Conservation (phyloP, 805 yeast species). For the Wickerhamiella siamensis region DNA sequence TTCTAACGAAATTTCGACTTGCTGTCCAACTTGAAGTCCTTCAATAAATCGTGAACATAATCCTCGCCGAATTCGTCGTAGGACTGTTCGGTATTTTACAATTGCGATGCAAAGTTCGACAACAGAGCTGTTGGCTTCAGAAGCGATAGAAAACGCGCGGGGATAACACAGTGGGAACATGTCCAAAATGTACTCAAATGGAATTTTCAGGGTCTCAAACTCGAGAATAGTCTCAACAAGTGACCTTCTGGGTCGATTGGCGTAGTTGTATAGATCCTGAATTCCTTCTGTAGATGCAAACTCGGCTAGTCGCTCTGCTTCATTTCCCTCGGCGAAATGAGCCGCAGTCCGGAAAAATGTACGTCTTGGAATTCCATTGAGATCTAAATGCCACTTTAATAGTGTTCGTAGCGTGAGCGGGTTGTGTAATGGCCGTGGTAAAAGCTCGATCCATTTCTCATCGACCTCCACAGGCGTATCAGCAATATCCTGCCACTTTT, state of each 20-base stretch:
- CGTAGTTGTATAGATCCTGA: slow-evolving; percentile 77
- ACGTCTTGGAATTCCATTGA: slow-evolving; percentile 68
- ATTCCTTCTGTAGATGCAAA: slow-evolving; percentile 57
- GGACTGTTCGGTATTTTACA: slow-evolving; percentile 73
- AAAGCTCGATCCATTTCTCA: slow-evolving; percentile 22
- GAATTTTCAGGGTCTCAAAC: slow-evolving; percentile 61
- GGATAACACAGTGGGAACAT: slow-evolving; percentile 68
- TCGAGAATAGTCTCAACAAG: slow-evolving; percentile 72
- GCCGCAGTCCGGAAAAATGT: slow-evolving; percentile 61
- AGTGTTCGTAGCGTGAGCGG: slow-evolving; percentile 58
- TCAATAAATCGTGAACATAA: slow-evolving; percentile 69
- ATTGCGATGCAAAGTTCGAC: slow-evolving; percentile 68
- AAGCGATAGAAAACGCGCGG: slow-evolving; percentile 73
- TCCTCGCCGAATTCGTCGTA: slow-evolving; percentile 64
- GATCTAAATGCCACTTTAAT: slow-evolving; percentile 66
- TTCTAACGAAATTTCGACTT: slow-evolving; percentile 25
- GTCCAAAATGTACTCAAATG: slow-evolving; percentile 62
- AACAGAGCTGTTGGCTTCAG: slow-evolving; percentile 21
- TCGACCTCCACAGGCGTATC: slow-evolving; percentile 38
- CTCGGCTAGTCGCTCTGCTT: slow-evolving; percentile 60
- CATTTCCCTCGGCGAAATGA: slow-evolving; percentile 69
- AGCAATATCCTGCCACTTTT: slow-evolving; percentile 60
- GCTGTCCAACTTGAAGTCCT: slow-evolving; percentile 33
- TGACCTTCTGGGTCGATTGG: slow-evolving; percentile 85
- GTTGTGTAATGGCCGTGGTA: slow-evolving; percentile 35